Conservation (phyloP, 2,329 filamentous ascomycete genomes). For the Botrytis tulipae region DNA sequence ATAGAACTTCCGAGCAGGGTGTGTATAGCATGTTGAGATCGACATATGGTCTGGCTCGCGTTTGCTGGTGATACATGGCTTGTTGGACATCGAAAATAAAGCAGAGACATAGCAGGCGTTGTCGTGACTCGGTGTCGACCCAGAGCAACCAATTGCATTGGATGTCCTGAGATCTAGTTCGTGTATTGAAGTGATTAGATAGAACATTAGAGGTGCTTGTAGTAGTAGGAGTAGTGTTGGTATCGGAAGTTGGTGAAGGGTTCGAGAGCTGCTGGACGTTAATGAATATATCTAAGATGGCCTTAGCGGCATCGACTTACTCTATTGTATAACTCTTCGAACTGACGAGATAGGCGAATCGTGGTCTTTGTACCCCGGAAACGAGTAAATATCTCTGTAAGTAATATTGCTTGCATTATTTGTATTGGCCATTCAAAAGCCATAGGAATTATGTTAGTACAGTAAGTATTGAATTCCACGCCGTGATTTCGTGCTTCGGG, state of each 20-base stretch:
- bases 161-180: conserved; percentile 19
- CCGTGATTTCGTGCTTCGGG: conserved; percentile 33
- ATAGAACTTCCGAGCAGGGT: conserved; percentile 45
- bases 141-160: conserved; percentile 48
- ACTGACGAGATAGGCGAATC: conserved; percentile 32
- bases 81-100: conserved; percentile 57
- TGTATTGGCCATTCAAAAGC: conserved; percentile 33
- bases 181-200: conserved; percentile 2
- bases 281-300: background rate
- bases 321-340: conserved; percentile 34
- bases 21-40: conserved; percentile 25
- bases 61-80: conserved; percentile 49
- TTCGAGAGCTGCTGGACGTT: conserved; percentile 8
- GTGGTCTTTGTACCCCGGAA: conserved; percentile 35
- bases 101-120: conserved; percentile 55
- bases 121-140: conserved; percentile 52
- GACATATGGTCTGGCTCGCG: conserved; percentile 14
- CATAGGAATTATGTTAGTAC: conserved; percentile 32
- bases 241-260: background rate
- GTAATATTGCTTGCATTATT: conserved; percentile 38
- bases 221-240: background rate
- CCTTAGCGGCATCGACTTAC: conserved; percentile 28
- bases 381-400: conserved; percentile 36
- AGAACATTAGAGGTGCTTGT: background rate
- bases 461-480: conserved; percentile 34